Percentiles rank a stretch among this genome's conserved stretches.
These are phyloP conservation scores for Fragaria vesca DNA, from an alignment of 306 rosid genomes.

Conservation along the genomic window DNA sequence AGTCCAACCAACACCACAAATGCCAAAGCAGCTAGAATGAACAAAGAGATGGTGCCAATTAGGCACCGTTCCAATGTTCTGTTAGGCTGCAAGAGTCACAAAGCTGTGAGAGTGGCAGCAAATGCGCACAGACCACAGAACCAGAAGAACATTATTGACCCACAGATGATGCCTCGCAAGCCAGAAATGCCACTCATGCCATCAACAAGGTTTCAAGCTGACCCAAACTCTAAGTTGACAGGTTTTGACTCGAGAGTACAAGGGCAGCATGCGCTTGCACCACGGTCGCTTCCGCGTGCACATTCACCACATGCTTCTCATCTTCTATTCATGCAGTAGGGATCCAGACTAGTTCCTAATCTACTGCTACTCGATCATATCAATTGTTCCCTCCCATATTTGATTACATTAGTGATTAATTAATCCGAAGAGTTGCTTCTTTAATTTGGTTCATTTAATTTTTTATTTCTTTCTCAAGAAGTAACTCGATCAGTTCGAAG, in stretches of 20 bases:
- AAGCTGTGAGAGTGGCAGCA: slow-evolving; percentile 65
- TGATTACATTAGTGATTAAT: not conserved
- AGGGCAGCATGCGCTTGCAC: slow-evolving; percentile 40
- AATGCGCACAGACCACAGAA: slow-evolving; percentile 41
- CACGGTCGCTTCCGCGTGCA: slow-evolving; percentile 42
- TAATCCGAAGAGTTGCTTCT: slow-evolving; percentile 8
- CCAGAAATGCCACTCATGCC: slow-evolving; percentile 37
- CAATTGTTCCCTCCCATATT: not conserved
- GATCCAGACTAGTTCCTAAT: slow-evolving; percentile 5
- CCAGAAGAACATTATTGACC: slow-evolving; percentile 34
- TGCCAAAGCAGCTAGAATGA: slow-evolving; percentile 30
- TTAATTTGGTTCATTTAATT: not conserved
- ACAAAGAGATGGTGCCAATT: slow-evolving; percentile 30
- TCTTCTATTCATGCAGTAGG: slow-evolving; percentile 41
- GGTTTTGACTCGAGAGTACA: slow-evolving; percentile 42
- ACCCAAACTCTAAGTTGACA: slow-evolving; percentile 37
- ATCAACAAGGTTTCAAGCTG: slow-evolving; percentile 48
- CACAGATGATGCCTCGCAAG: slow-evolving; percentile 13
- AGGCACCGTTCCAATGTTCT: slow-evolving; percentile 37
- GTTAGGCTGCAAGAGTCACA: slow-evolving; percentile 75
- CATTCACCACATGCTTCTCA: slow-evolving; percentile 54
- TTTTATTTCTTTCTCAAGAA: not conserved
- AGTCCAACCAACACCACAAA: slow-evolving; percentile 36
- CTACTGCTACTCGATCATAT: not conserved
- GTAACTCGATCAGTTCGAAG: not conserved